Evolutionary conservation across 805 yeast species (phyloP).

Genomic region (Pichia cabralensis): DNA sequence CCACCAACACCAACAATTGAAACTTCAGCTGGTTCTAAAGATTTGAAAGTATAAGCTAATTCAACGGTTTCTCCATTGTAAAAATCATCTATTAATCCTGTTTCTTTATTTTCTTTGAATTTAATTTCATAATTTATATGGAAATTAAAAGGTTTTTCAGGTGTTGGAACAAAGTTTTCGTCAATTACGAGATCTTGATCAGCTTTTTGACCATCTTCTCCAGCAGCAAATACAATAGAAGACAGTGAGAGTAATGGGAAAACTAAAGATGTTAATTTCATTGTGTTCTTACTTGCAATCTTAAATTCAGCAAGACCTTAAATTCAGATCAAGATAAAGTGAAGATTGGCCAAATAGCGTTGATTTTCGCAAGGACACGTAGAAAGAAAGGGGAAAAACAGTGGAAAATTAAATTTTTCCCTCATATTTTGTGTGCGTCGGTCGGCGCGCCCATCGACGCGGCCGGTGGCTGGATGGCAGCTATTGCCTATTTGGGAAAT

Average conservation of each 20-base stretch:
- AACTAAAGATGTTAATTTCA: no score
- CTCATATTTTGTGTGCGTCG: no score
- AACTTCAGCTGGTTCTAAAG: slow-evolving; percentile 41
- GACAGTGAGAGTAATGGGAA: slow-evolving; percentile 6
- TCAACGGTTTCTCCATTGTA: slow-evolving; percentile 43
- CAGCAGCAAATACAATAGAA: slow-evolving; percentile 10
- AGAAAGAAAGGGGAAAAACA: no score
- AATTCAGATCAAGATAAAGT: no score
- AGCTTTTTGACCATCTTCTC: slow-evolving; percentile 10
- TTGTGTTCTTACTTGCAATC: no score
- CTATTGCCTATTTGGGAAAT: no score
- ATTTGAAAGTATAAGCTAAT: slow-evolving; percentile 41
- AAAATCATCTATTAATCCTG: slow-evolving; percentile 32
- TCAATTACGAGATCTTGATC: slow-evolving; percentile 12
- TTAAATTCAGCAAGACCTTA: no score
- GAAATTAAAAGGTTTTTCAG: slow-evolving; percentile 33
- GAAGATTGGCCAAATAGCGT: no score
- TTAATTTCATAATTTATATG: slow-evolving; percentile 37
- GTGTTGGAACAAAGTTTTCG: slow-evolving; percentile 24
- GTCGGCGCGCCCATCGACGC: no score
- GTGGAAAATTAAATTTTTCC: no score
- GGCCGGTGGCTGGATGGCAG: no score
- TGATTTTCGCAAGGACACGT: no score
- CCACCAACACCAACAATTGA: slow-evolving; percentile 65
- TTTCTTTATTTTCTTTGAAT: slow-evolving; percentile 30